Base-by-base conservation (phyloP, 345 rosid genomes). In the Citropsis articulata region DNA sequence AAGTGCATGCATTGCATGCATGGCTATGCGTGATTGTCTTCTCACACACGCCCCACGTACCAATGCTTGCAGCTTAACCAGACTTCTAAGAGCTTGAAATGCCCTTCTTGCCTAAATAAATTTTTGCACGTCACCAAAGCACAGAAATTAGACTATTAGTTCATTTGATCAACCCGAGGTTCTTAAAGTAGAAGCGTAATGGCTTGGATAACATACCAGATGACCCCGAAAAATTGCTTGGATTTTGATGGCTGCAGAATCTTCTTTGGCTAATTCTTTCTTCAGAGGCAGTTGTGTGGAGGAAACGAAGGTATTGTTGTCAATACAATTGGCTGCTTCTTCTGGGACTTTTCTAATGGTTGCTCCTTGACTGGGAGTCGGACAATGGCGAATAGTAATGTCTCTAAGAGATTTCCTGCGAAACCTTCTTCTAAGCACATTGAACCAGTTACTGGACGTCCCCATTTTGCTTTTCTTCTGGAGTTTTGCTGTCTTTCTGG, bases 201-300 rank as follows among this genome's bases (percentile, higher is more conserved):
- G 14, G 62, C 5, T 65, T 27, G 2, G 71, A 48, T 16, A 25
- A 68, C 56, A 80, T 85, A 92, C 98, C 75, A 95, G 93, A 83
- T 91, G 98, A 38, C 91, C 97, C 84, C 98, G 85, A 91, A 93
- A 95, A 76, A 63, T 64, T 5, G 98, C 81, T 86, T 93, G 98
- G 86, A 95, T 90, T 83, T 82, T 92, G 61, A 82, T 75, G 71
- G 97, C 98, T 9, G 98, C 93, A 12, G 65, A 30, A 40, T 89
- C 88, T 75, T 89, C 88, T 66, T 30, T 67, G 33, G 80, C 69
- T 67, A 67, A 72, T 25, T n/a, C 67, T 71, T 60, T 76, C 70
- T 25, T 70, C 4, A 10, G 72, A 7, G 75, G 19, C 2, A 53
- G 21, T 9, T 27, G 12, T 8, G 40, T 16, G 2, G 56, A 69